phyloP scores from a whole-genome alignment of 2,329 filamentous ascomycete species.

The Fusarium verticillioides region DNA sequence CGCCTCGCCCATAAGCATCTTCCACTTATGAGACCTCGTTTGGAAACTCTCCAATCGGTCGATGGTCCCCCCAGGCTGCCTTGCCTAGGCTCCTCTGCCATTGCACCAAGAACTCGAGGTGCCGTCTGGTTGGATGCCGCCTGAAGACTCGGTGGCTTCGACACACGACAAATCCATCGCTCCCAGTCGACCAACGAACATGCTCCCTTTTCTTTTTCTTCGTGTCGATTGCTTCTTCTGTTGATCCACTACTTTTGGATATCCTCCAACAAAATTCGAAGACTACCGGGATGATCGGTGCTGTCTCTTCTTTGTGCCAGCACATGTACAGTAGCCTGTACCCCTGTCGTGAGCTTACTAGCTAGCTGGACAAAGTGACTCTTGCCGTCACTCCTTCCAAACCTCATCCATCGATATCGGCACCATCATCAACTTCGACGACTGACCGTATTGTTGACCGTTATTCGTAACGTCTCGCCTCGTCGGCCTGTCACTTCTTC shows the following conservation, averaged over 20 bases:
- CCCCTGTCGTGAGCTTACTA: conserved; percentile 14
- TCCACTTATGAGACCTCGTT: not conserved
- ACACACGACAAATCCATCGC: not conserved
- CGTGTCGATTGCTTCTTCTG: not conserved
- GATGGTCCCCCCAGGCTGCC: not conserved
- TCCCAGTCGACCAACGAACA: not conserved
- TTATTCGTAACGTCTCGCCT: not conserved
- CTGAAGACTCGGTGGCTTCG: not conserved
- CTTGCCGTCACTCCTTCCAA: not conserved
- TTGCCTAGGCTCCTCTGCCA: not conserved
- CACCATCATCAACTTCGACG: conserved; percentile 1
- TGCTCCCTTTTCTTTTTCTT: not conserved
- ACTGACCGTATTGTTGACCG: not conserved
- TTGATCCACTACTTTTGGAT: not conserved
- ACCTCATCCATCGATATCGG: not conserved
- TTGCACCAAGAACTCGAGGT: not conserved
- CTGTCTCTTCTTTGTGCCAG: not conserved
- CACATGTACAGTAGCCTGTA: conserved; percentile 1
- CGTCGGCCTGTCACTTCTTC: not conserved
- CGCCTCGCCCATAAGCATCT: not conserved
- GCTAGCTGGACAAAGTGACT: not conserved
- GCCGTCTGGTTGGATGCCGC: not conserved
- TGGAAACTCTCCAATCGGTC: not conserved
- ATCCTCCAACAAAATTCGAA: not conserved
- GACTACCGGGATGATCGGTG: not conserved